Evolutionary conservation across 2,329 filamentous ascomycete genomes (phyloP).

Genomic region (Westerdykella aurantiaca): DNA sequence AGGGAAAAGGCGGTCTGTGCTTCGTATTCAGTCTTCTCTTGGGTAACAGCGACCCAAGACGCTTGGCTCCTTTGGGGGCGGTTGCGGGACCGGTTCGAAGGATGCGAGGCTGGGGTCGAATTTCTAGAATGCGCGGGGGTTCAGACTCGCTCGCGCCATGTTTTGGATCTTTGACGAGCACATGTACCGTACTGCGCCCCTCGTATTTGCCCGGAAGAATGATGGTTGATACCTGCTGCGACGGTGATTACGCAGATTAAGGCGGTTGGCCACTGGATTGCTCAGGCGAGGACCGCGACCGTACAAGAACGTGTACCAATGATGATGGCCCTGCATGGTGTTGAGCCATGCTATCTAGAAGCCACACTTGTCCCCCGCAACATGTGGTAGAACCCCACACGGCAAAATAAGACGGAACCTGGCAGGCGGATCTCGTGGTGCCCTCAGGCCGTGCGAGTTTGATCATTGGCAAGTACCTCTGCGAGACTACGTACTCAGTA

Average conservation of each 20-base stretch:
- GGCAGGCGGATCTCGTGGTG: constrained; percentile 13
- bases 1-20: constrained; percentile 8
- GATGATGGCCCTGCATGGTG: constrained; percentile 1
- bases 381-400: constrained; percentile 15
- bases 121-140: constrained; percentile 10
- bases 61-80: constrained; percentile 6
- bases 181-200: background rate
- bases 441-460: constrained; percentile 9
- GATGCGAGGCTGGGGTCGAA: background rate
- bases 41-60: constrained; percentile 6
- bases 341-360: constrained; percentile 5
- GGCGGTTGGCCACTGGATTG: constrained; percentile 9
- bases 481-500: too few species aligned
- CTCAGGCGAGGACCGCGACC: constrained; percentile 11
- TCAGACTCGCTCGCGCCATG: background rate
- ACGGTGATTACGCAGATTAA: constrained; percentile 1
- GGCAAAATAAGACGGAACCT: constrained; percentile 17
- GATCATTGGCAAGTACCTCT: background rate
- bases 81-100: background rate
- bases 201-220: constrained; percentile 18
- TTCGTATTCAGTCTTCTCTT: background rate
- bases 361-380: constrained; percentile 6
- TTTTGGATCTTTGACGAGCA: too few species aligned
- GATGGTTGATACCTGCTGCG: constrained; percentile 3
- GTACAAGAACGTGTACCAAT: background rate